A percentile compares a stretch with the other conserved stretches of the same genome.
phyloP scores from a whole-genome alignment of 2,329 filamentous ascomycete genomes.

The Curvularia lunata region DNA sequence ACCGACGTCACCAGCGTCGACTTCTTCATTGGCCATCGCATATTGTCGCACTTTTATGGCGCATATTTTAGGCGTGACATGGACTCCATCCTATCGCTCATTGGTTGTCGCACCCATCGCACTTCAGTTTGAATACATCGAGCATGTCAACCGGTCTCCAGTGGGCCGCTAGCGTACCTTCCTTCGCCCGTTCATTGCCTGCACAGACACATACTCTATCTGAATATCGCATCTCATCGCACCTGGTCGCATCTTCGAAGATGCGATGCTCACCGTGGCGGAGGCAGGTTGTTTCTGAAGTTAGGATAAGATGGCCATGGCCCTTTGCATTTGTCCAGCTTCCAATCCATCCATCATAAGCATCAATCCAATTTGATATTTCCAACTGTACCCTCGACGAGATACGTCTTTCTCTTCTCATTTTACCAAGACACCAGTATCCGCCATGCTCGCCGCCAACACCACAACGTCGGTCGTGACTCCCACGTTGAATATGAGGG shows the following conservation, averaged over 20 bases:
- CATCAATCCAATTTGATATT: not conserved
- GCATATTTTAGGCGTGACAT: not conserved
- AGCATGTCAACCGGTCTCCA: not conserved
- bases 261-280: not conserved
- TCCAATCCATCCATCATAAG: not conserved
- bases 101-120: constrained; percentile 4
- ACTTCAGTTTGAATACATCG: not conserved
- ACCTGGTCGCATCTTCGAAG: not conserved
- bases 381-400: not conserved
- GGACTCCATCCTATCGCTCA: not conserved
- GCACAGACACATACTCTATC: not conserved
- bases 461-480: not conserved
- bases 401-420: too few species aligned
- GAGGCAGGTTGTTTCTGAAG: not conserved
- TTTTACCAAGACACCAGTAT: not conserved
- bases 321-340: not conserved
- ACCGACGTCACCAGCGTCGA: not conserved
- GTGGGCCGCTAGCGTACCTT: not conserved
- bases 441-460: not conserved
- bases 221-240: not conserved
- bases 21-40: not conserved
- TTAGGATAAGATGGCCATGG: not conserved
- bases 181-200: not conserved
- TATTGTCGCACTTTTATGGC: not conserved
- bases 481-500: not conserved